These are phyloP conservation scores for Spathaspora hagerdaliae DNA, from an alignment of 805 yeast genomes.

Conservation along the genomic window DNA sequence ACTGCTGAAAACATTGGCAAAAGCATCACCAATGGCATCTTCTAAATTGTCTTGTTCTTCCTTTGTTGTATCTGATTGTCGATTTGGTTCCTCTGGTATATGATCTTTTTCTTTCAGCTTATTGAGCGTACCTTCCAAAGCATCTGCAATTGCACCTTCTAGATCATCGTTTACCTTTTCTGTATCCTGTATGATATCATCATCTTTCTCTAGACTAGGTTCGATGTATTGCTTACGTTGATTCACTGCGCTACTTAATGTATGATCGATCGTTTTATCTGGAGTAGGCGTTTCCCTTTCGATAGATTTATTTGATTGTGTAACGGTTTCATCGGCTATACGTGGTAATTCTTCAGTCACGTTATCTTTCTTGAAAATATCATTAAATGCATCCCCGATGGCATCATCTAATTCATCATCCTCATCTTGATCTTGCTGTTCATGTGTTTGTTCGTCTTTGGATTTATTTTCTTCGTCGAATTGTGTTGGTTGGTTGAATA, in stretches of 20 bases:
- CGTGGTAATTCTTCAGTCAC: background rate
- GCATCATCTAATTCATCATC: conserved; percentile 3
- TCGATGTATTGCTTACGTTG: background rate
- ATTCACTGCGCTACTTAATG: background rate
- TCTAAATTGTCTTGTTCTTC: conserved; percentile 7
- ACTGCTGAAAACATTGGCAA: background rate
- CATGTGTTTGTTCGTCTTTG: background rate
- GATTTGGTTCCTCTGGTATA: background rate
- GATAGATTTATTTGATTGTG: background rate
- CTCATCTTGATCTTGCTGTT: background rate
- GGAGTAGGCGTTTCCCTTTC: background rate
- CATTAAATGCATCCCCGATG: conserved; percentile 4
- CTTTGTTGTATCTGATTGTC: background rate
- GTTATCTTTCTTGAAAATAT: background rate
- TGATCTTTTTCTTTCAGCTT: background rate
- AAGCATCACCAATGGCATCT: conserved; percentile 7
- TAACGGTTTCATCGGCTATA: background rate
- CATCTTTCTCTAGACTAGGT: background rate
- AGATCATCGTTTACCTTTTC: background rate
- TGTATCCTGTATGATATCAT: background rate
- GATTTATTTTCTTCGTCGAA: background rate
- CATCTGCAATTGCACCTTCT: background rate
- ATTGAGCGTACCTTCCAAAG: background rate
- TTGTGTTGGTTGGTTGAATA: background rate
- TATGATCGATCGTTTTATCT: background rate